These are phyloP conservation scores for Aquilaria sinensis DNA, from an alignment of 345 rosid genomes.

Conservation along the genomic window DNA sequence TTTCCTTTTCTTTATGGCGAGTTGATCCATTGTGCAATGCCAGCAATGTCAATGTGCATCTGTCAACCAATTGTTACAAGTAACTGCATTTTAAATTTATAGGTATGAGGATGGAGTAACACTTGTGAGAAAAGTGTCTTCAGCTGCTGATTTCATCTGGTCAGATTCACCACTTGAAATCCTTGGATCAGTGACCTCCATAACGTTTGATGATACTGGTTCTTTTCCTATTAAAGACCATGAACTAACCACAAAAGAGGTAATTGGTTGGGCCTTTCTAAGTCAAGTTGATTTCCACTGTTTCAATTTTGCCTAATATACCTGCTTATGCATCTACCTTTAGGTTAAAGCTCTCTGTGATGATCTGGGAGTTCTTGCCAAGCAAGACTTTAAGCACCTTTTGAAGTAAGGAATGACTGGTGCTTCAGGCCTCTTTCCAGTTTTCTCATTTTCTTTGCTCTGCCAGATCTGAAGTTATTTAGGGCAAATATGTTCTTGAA, in stretches of 20 bases:
- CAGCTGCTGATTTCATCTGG: slow-evolving; percentile 80
- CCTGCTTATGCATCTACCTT: slow-evolving; percentile 9
- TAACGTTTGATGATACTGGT: slow-evolving; percentile 59
- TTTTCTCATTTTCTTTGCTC: background rate
- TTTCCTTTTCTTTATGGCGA: slow-evolving; percentile 1
- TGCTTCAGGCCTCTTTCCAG: background rate
- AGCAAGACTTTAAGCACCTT: slow-evolving; percentile 89
- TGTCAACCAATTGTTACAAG: background rate
- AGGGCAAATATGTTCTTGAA: too few species aligned
- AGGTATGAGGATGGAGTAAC: slow-evolving; percentile 83
- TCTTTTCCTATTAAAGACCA: slow-evolving; percentile 57
- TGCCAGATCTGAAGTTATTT: background rate
- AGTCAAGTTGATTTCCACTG: background rate
- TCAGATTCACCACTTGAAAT: slow-evolving; percentile 85
- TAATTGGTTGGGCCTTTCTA: slow-evolving; percentile 8
- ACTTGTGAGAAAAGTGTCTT: slow-evolving; percentile 56
- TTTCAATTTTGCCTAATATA: background rate
- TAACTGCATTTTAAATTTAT: slow-evolving; percentile 8
- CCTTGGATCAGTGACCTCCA: slow-evolving; percentile 79
- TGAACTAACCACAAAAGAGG: slow-evolving; percentile 82
- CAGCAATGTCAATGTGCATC: background rate
- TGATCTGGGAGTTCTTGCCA: slow-evolving; percentile 84
- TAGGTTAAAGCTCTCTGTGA: slow-evolving; percentile 85
- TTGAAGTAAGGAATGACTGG: slow-evolving; percentile 54
- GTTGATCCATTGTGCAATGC: background rate